These are phyloP conservation scores for Colletotrichum endophyticum DNA, from an alignment of 2,329 filamentous ascomycete species.

Conservation along the genomic window DNA sequence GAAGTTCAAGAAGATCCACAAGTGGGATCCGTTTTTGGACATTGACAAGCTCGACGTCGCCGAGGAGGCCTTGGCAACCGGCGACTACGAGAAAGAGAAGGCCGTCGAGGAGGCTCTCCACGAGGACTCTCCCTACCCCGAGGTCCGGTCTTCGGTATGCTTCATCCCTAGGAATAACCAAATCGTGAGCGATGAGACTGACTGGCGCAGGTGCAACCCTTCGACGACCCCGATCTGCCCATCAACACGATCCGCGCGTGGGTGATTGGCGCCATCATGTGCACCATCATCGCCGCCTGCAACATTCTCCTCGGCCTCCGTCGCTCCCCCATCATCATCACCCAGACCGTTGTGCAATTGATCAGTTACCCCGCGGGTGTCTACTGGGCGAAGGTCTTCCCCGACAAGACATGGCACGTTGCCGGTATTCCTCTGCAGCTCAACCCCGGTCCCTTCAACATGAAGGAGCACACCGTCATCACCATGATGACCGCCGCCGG, in stretches of 20 bases:
- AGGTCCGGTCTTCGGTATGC: conserved; percentile 41
- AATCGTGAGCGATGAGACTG: neutral
- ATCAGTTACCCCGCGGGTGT: conserved; percentile 54
- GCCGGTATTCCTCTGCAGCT: conserved; percentile 37
- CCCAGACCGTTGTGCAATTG: conserved; percentile 60
- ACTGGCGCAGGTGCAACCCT: neutral
- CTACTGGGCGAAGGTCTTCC: conserved; percentile 36
- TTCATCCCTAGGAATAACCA: rapidly evolving
- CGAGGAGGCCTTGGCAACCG: conserved; percentile 48
- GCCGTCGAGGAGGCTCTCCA: conserved; percentile 51
- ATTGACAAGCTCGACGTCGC: conserved; percentile 57
- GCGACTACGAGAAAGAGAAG: conserved; percentile 49
- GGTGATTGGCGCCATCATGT: conserved; percentile 60
- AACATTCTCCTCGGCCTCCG: conserved; percentile 59
- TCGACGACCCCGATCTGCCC: conserved; percentile 54
- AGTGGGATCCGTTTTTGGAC: conserved; percentile 63
- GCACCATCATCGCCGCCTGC: conserved; percentile 61
- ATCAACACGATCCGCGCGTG: conserved; percentile 66
- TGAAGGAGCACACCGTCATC: conserved; percentile 56
- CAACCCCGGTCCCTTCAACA: conserved; percentile 48
- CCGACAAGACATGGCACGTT: conserved; percentile 31
- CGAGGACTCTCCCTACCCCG: conserved; percentile 62
- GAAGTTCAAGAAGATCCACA: conserved; percentile 54
- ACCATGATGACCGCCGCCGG: conserved; percentile 48
- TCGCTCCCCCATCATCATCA: conserved; percentile 55